These are phyloP conservation scores for Manihot esculenta DNA, from an alignment of 441 rosid genomes.

Conservation along the genomic window DNA sequence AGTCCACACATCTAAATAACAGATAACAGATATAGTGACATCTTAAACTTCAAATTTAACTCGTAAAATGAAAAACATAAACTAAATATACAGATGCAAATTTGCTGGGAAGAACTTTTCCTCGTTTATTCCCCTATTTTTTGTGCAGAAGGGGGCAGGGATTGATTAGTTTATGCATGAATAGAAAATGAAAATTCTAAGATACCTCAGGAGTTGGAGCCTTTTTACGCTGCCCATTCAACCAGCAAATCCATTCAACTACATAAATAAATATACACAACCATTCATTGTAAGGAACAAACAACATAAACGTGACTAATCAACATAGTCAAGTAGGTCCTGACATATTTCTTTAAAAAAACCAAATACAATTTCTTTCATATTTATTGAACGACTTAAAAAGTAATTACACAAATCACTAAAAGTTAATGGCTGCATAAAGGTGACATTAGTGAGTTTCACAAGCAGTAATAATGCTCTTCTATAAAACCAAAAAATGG, in stretches of 20 bases:
- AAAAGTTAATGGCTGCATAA: not conserved
- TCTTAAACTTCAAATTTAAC: not conserved
- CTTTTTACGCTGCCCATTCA: slow-evolving; percentile 86
- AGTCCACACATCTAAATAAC: not conserved
- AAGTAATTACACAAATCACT: slow-evolving; percentile 16
- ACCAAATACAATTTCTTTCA: not conserved
- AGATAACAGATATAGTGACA: not conserved
- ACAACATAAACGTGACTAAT: not conserved
- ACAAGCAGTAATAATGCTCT: not conserved
- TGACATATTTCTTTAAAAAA: not conserved
- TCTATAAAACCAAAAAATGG: not conserved
- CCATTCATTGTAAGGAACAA: slow-evolving; percentile 9
- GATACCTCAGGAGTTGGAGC: slow-evolving; percentile 87
- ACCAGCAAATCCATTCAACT: slow-evolving; percentile 99
- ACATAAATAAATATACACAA: slow-evolving; percentile 29
- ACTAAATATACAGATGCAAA: not conserved
- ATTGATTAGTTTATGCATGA: not conserved
- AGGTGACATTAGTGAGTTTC: not conserved
- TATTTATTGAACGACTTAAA: slow-evolving; percentile 11
- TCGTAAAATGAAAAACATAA: slow-evolving; percentile 2
- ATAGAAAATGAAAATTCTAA: not conserved
- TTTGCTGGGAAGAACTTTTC: not conserved
- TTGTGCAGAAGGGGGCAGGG: not conserved
- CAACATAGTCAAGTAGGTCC: not conserved
- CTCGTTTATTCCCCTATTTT: not conserved